Evolutionary conservation across 306 rosid genomes (phyloP), one percentile per base, ranked within the genome.

Genomic region (Hippophae rhamnoides): DNA sequence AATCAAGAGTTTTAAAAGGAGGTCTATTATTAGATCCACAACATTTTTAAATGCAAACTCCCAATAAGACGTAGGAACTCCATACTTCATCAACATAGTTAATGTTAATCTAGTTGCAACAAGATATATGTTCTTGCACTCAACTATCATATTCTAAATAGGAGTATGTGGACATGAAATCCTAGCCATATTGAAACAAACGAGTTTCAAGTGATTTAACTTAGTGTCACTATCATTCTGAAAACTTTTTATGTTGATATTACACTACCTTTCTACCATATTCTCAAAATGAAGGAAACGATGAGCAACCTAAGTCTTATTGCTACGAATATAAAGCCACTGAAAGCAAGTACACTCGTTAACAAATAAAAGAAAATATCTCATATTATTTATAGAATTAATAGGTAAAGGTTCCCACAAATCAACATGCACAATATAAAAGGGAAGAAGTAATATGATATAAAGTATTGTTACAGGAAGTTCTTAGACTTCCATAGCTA

Each of bases 361-460:
- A 51, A 51, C 6, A 9, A 23, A 26, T 8, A 23, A 12, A 6
- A 54, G 9, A 12, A 23, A 54, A 9, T 23, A 23, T 25, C 41
- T 10, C 7, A 7, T 23, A 9, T 7, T 1, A 7, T 3, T 6
- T 6, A 7, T 54, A 8, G 57, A 7, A 3, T 0, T 10, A 7
- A 58, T 4, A 0, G 13, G 62, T 3, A 50, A 10, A 13, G 41
- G 62, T 3, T 7, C 60, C 47, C 42, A 56, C 6, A 47, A 3
- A 8, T 47, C 50, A 6, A 13, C 12, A 9, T 43, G 31, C 2
- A 43, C 2, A 5, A 58, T 8, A 3, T 58, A 7, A 5, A 58
- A 13, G 3, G 9, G 7, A 3, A 5, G 8, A 6, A 5, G 2
- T 1, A 38, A 9, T 5, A 0, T 0, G 9, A 12, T 0, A 2